These are phyloP conservation scores for Neoboletus brunneissimus DNA, from an alignment of 768 basidiomycete species.

Conservation along the genomic window DNA sequence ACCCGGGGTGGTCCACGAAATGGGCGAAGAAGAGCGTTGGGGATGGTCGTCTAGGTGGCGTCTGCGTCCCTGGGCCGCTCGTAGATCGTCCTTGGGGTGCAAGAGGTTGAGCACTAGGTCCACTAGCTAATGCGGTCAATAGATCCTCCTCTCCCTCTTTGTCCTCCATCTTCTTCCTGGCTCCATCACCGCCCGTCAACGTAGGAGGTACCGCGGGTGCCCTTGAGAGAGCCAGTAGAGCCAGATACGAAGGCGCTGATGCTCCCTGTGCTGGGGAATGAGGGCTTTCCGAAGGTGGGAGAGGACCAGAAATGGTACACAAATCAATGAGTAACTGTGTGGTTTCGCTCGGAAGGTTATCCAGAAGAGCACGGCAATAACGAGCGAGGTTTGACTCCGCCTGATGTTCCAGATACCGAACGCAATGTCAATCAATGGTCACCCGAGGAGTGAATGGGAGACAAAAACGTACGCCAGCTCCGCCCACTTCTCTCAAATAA, in stretches of 20 bases:
- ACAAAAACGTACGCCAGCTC: slow-evolving; percentile 62
- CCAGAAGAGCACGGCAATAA: slow-evolving; percentile 85
- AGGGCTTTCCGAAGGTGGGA: slow-evolving; percentile 33
- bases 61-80: slow-evolving; percentile 17
- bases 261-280: slow-evolving; percentile 22
- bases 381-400: slow-evolving; percentile 83
- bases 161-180: slow-evolving; percentile 19
- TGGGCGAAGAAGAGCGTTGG: slow-evolving; percentile 90
- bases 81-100: slow-evolving; percentile 7
- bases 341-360: slow-evolving; percentile 80
- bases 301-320: slow-evolving; percentile 65
- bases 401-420: slow-evolving; percentile 36
- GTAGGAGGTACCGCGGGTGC: slow-evolving; percentile 43
- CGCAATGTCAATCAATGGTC: neutral
- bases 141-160: slow-evolving; percentile 20
- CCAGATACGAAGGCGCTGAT: slow-evolving; percentile 63
- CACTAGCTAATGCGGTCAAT: slow-evolving; percentile 19
- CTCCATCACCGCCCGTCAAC: slow-evolving; percentile 33
- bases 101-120: slow-evolving; percentile 23
- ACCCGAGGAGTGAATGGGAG: neutral
- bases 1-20: slow-evolving; percentile 83
- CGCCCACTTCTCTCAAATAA: slow-evolving; percentile 77
- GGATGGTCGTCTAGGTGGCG: slow-evolving; percentile 59
- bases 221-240: slow-evolving; percentile 75
- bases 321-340: slow-evolving; percentile 90